These are phyloP conservation scores for Cichorium intybus DNA, from an alignment of 140 eudicot genomes.

Conservation along the genomic window DNA sequence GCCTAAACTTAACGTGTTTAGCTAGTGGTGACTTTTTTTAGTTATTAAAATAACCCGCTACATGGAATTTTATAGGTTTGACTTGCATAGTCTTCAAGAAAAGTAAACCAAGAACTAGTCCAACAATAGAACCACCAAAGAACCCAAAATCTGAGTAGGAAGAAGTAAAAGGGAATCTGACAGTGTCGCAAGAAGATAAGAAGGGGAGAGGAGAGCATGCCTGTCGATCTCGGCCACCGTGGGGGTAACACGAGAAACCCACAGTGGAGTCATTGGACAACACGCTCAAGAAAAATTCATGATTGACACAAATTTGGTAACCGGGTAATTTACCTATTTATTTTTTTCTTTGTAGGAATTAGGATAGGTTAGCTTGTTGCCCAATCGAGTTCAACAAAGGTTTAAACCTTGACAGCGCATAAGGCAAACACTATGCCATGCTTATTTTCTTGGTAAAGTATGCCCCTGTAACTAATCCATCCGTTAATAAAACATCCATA, in stretches of 20 bases:
- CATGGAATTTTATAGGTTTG: background rate
- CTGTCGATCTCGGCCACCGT: background rate
- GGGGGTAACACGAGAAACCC: background rate
- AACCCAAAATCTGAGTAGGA: too few relatives aligned
- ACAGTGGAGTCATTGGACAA: too few relatives aligned
- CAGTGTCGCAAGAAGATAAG: background rate
- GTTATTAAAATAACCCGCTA: too few relatives aligned
- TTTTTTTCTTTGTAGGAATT: too few relatives aligned
- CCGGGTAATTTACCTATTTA: background rate
- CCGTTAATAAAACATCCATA: background rate
- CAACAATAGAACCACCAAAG: background rate
- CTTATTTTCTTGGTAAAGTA: background rate
- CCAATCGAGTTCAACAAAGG: slow-evolving; percentile 14
- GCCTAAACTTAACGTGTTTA: background rate
- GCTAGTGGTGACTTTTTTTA: too few relatives aligned
- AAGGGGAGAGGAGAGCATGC: too few relatives aligned
- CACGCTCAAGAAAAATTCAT: background rate
- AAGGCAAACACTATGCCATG: slow-evolving; percentile 1
- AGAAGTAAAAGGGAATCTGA: background rate
- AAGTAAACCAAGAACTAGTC: background rate
- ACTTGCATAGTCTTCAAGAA: too few relatives aligned
- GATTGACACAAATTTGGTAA: background rate
- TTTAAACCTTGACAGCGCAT: background rate
- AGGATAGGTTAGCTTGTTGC: background rate
- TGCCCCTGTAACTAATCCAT: background rate